Evolutionary conservation across 805 yeast genomes (phyloP), one percentile per base, ranked within the genome.

Genomic region (Saturnispora saitoi): DNA sequence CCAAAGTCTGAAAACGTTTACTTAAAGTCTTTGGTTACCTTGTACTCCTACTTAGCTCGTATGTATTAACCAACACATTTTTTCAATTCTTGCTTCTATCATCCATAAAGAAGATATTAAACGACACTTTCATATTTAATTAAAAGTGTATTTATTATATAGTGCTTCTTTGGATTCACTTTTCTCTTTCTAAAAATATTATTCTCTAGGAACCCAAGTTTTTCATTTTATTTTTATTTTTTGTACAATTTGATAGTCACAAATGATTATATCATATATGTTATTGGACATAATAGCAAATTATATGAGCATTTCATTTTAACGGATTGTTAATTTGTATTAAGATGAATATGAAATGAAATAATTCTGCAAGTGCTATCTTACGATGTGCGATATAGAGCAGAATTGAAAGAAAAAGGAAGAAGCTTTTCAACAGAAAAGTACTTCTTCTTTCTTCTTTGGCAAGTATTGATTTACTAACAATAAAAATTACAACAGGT

Each of bases 1-100:
- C 99, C 99, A 79, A 88, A 88, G 82, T 91, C 98, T 63, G 96
- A 93, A 79, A 93, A 93, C 73, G 96, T 90, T 78, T 93, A 93
- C 96, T 81, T 93, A 78, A 86, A 85, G 77, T 77, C 93, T 72
- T 85, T 93, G 77, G 98, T 91, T 75, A 91, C 91, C 85, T 81
- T 93, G 68, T 93, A 90, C 88, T 76, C 97, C 72, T 93, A 88
- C 95, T 83, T 93, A 77, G 96, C 98, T 79, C 97, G 99, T 87
- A 86, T 76, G 96, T 87, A 42, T 34, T 20, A 38, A 42, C 17
- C n/a, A 31, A 42, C 12, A 31, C 15, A 26, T 42, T 48, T 34
- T 46, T 55, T 58, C 57, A 51, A 53, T 51, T 59, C 60, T 57
- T 56, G 63, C 63, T 47, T 45, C 48, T 50, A 51, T 54, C 48